Evolutionary conservation across 805 yeast genomes (phyloP), one percentile per base, ranked within the genome.

Genomic region (Cyberlindnera mississippiensis): DNA sequence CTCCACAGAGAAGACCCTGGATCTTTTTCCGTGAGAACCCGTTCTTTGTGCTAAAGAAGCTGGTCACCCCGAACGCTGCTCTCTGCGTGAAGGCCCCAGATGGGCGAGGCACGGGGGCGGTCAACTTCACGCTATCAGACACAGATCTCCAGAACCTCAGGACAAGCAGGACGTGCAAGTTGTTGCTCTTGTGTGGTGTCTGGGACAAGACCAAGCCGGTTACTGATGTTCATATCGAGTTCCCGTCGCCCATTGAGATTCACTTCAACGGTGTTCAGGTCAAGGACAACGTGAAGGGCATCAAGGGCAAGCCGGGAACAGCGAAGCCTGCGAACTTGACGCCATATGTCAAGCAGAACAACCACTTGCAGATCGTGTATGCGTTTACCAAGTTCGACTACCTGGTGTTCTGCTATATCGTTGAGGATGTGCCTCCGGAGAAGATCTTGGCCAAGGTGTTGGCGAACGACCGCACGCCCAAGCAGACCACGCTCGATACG

Each of bases 271-370:
- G 69, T 5, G 46, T 49, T 2, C 62, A 59, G 13, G 56, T 82
- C 2, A 72, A 71, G 31, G 80, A 72, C 28, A 77, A 77, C 45
- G 75, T 80, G 2, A 76, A 80, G 41, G 97, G 97, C 1, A 64
- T 89, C 24, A 87, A 87, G 55, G 83, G 82, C 35, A 76, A 73
- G 44, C 74, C 75, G 0, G 96, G 96, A 0, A 81, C 96, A 0
- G 82, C 89, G 1, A 74, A 77, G 46, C 96, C 97, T 0, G 89
- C 87, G 0, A 85, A 90, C 59, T 51, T 91, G 32, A 84, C 96
- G 0, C 68, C 69, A 3, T 65, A 67, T 32, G 36, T 75, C n/a
- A 46, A 58, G 18, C 55, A 48, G 5, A 33, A 49, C 17, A 82
- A 79, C 54, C 54, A 57, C 8, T 56, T 83, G 28, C 75, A 73